Evolutionary conservation across 1,139 yeast species (phyloP).

Genomic region (Geotrichum restrictum): DNA sequence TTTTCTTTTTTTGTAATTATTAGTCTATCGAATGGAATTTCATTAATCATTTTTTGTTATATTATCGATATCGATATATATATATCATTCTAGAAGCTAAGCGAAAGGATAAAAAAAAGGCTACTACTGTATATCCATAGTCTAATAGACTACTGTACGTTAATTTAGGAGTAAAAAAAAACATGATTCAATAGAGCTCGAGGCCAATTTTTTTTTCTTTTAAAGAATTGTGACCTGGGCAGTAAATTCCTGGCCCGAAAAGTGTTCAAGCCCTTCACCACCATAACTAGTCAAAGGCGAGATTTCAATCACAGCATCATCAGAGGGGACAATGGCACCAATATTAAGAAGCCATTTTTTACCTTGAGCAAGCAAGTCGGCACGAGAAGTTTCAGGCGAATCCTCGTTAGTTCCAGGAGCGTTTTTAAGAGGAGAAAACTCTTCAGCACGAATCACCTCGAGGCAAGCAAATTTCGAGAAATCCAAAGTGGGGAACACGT

Average conservation of each 20-base stretch:
- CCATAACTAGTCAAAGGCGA: conserved; percentile 67
- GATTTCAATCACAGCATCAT: conserved; percentile 65
- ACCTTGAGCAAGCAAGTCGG: conserved; percentile 61
- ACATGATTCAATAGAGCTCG: too few species aligned
- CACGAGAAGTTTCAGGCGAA: conserved; percentile 77
- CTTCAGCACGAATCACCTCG: conserved; percentile 80
- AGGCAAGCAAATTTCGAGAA: conserved; percentile 71
- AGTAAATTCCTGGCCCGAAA: conserved; percentile 45
- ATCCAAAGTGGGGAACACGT: conserved; percentile 80
- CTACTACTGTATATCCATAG: too few species aligned
- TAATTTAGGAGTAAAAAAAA: too few species aligned
- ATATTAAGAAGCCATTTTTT: conserved; percentile 69
- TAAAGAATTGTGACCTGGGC: conserved; percentile 12
- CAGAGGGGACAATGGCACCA: conserved; percentile 55
- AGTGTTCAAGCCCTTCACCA: conserved; percentile 75
- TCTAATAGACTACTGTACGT: too few species aligned
- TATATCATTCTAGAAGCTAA: too few species aligned
- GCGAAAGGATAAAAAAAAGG: too few species aligned
- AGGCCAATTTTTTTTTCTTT: too few species aligned
- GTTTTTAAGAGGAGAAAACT: conserved; percentile 92
- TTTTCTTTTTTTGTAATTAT: too few species aligned
- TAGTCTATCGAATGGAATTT: too few species aligned
- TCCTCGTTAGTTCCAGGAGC: conserved; percentile 79
- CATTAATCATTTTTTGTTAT: too few species aligned
- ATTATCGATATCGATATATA: too few species aligned